These are phyloP conservation scores for Populus simonii DNA, from an alignment of 345 rosid species.

Conservation along the genomic window DNA sequence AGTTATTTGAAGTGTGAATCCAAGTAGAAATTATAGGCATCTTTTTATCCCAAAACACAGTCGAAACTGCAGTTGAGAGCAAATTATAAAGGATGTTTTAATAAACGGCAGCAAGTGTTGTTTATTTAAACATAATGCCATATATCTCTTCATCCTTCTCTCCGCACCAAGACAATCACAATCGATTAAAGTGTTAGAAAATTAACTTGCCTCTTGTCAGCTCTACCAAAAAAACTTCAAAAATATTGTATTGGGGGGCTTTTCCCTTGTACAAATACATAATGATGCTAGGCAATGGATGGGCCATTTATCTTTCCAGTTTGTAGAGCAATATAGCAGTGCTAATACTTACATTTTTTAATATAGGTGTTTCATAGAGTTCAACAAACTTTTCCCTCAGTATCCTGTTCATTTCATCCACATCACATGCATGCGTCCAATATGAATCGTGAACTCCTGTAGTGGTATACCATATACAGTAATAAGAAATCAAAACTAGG, in stretches of 20 bases:
- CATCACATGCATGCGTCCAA: slow-evolving; percentile 99
- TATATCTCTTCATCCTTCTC: not conserved
- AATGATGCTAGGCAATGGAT: not conserved
- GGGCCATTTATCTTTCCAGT: not conserved
- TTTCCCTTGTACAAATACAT: not conserved
- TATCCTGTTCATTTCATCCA: slow-evolving; percentile 75
- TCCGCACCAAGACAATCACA: not conserved
- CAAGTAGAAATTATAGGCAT: not conserved
- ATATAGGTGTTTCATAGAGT: slow-evolving; percentile 75
- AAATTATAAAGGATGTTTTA: not conserved
- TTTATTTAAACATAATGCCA: not conserved
- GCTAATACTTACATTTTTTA: slow-evolving; percentile 70
- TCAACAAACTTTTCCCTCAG: slow-evolving; percentile 89
- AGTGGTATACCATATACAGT: slow-evolving; percentile 17
- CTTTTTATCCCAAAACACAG: not conserved
- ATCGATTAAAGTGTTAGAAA: not conserved
- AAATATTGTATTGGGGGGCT: not conserved
- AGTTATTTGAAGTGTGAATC: not conserved
- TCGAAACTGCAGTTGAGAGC: not conserved
- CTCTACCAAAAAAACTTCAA: not conserved
- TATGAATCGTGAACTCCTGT: slow-evolving; percentile 99
- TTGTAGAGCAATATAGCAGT: not conserved
- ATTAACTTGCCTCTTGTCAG: not conserved
- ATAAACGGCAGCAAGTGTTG: not conserved
- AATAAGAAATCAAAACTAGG: slow-evolving; percentile 13